Evolutionary conservation across 495 filamentous ascomycete species (phyloP).

Genomic region (Penicillium pancosmium): DNA sequence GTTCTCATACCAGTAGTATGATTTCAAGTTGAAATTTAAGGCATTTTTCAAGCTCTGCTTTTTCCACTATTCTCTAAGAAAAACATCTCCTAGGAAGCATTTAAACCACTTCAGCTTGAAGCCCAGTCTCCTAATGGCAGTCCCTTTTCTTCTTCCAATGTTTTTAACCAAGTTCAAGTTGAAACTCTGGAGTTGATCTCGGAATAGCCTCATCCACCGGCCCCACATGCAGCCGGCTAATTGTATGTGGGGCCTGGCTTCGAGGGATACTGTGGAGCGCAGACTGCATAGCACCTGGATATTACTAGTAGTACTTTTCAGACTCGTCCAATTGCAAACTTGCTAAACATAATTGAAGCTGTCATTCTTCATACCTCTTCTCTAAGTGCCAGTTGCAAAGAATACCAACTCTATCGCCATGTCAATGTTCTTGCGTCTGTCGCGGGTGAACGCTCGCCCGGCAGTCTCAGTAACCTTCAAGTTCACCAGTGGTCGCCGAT

Average conservation of each 20-base stretch:
- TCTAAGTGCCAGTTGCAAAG: neutral
- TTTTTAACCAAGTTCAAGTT: neutral
- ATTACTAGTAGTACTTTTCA: neutral
- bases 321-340: too few species aligned
- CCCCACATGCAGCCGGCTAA: neutral
- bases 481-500: conserved; percentile 14
- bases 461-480: neutral
- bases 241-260: conserved; percentile 10
- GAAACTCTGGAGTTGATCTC: neutral
- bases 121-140: too few species aligned
- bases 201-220: neutral
- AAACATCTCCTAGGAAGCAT: too few species aligned
- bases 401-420: neutral
- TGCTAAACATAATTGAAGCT: too few species aligned
- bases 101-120: too few species aligned
- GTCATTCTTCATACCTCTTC: too few species aligned
- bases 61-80: too few species aligned
- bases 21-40: too few species aligned
- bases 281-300: neutral
- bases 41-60: too few species aligned
- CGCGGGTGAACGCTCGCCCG: neutral
- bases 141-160: too few species aligned
- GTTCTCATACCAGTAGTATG: too few species aligned
- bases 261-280: neutral
- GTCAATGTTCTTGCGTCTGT: neutral